Base-by-base conservation (phyloP, 192 early-diverging fungal genomes). In the Rhizophagus clarus region DNA sequence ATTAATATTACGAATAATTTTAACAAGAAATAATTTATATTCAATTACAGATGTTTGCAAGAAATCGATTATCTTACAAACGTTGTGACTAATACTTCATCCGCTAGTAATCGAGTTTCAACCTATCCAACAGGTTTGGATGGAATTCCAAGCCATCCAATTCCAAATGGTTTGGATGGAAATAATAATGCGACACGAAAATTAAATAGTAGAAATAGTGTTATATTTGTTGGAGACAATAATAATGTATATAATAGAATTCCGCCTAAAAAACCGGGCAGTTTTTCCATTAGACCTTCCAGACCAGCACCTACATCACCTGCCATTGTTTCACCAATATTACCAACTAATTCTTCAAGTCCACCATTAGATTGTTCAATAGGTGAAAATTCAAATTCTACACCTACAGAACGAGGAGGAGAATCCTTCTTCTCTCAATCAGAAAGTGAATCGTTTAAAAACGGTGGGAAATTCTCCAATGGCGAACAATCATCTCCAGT, bases 1-100 rank as follows among this genome's bases (percentile, higher is more conserved):
- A 40, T 40, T 40, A 40, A 8, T 10, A 32, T 45, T 34, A 24
- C 56, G 5, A 61, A 3, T 2, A n/a, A 26, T 61, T 40, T 42
- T 72, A 22, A 49, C 61, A 34, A 62, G n/a, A 45, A 37, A 40
- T 63, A 72, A 47, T 10, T 12, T 28, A 64, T 0, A 40, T 34
- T 45, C 9, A 63, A 45, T 32, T 61, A 14, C 80, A 90, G 89
- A 5, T 90, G 89, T 42, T 74, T 90, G 11, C 87, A 90, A 83
- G 89, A 90, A 81, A 90, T 90, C 51, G 87, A 88, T 73, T 89
- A 90, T 61, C 66, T 90, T 47, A 85, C 88, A 3, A 81, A 84
- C 3, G 84, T 83, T 37, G 86, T 85, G 2, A 87, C 83, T 2
- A 85, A 81, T 70, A 81, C 76, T 20, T 72, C 79, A 14, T 49